Evolutionary conservation across 2,329 filamentous ascomycete genomes (phyloP), one percentile per base, ranked within the genome.

Genomic region (Colletotrichum eremochloae): DNA sequence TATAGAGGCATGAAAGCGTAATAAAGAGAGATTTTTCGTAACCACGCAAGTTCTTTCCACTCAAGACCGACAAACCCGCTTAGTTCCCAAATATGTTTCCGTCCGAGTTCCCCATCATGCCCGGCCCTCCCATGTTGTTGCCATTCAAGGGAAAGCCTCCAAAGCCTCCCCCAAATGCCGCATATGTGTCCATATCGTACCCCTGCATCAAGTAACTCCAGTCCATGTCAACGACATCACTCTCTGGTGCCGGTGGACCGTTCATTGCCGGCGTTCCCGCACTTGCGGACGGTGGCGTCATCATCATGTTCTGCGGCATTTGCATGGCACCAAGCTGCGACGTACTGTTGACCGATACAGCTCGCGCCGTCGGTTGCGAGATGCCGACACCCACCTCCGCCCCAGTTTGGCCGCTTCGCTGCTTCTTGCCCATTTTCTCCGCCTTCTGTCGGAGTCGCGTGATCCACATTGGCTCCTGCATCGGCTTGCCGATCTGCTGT

Each of bases 151-250:
- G 70, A 52, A 64, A 76, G 7, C 71, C 76, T 1, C 73, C 76
- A 46, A 75, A 74, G 2, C 72, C 72, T 36, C 76, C 73, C 14
- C 75, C 75, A 63, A 81, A 80, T 33, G 77, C 78, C 7, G 78
- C 76, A 36, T 80, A 82, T 1, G 76, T 77, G 18, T 75, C 75
- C 33, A 78, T 74, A 36, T 82, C 80, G 68, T 84, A 84, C 31
- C 80, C 79, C 48, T 85, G 83, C 76, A 87, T 81, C 63, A 87
- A 78, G 48, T 84, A 84, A 38, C 82, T 83, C 86, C 86, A 88
- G 75, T 88, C 85, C 84, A 87, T 84, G 40, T 84, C 75, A 0
- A 75, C 76, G 57, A 80, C 75, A 53, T 80, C 80, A 75, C 50
- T 76, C 68, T 82, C 81, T 20, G 76, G 76, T 7, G 78, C 57